phyloP scores from a whole-genome alignment of 257 asterid genomes.

The Phtheirospermum japonicum region DNA sequence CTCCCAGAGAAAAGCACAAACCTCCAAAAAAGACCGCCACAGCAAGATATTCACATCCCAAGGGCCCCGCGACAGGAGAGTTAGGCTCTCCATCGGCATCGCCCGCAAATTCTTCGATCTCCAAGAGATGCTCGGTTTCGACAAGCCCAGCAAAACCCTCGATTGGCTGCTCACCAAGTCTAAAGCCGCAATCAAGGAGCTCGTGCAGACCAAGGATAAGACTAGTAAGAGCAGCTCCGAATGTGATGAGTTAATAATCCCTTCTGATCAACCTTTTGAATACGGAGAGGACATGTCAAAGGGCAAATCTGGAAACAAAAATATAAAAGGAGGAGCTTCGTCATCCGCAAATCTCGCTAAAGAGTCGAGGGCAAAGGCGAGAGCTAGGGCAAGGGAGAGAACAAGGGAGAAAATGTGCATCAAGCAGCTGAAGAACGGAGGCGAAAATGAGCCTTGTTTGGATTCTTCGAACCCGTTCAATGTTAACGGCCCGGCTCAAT shows the following conservation, averaged over 20 bases:
- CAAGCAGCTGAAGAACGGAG: background rate
- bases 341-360: conserved; percentile 22
- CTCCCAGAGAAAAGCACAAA: conserved; percentile 36
- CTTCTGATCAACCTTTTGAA: too few species aligned
- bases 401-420: conserved; percentile 54
- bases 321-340: background rate
- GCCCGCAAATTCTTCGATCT: conserved; percentile 82
- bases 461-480: background rate
- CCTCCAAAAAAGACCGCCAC: conserved; percentile 67
- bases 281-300: background rate
- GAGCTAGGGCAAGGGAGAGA: conserved; percentile 91
- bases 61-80: conserved; percentile 77
- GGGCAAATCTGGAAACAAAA: conserved; percentile 2
- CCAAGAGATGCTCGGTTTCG: too few species aligned
- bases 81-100: conserved; percentile 74
- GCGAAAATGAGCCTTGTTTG: too few species aligned
- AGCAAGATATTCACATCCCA: conserved; percentile 78
- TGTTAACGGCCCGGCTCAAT: background rate
- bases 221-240: too few species aligned
- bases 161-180: conserved; percentile 83
- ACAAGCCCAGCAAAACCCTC: too few species aligned
- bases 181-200: conserved; percentile 63
- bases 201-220: conserved; percentile 31
- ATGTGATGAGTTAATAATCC: too few species aligned
- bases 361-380: conserved; percentile 75